phyloP scores from a whole-genome alignment of 208 protist genomes.

The Naegleria lovaniensis region DNA sequence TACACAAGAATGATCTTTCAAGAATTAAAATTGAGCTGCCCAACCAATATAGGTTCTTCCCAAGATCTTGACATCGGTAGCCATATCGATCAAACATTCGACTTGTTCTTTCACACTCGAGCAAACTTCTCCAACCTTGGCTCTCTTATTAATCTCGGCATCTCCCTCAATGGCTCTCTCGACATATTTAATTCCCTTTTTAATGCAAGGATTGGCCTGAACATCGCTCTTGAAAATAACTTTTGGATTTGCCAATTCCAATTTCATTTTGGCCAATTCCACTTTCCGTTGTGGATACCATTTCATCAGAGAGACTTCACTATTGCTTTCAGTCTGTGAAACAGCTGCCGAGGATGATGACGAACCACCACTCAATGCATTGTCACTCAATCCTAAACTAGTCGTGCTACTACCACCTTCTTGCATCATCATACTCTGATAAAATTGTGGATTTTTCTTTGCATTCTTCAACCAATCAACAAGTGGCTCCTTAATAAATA shows the following conservation, averaged over 20 bases:
- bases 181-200: constrained; percentile 25
- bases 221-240: constrained; percentile 37
- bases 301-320: constrained; percentile 37
- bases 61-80: constrained; percentile 70
- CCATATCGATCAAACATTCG: constrained; percentile 66
- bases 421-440: not conserved
- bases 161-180: constrained; percentile 42
- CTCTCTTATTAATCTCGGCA: constrained; percentile 41
- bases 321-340: too few species aligned
- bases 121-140: constrained; percentile 30
- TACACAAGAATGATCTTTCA: too few species aligned
- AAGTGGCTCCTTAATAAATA: constrained; percentile 80
- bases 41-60: constrained; percentile 56
- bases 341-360: too few species aligned
- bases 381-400: too few species aligned
- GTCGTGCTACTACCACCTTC: too few species aligned
- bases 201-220: not conserved
- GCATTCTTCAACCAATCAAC: constrained; percentile 56
- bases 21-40: constrained; percentile 47
- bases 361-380: not conserved
- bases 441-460: constrained; percentile 32
- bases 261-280: constrained; percentile 48
- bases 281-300: constrained; percentile 59
- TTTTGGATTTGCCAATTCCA: constrained; percentile 47
- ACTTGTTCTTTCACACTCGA: constrained; percentile 51